phyloP scores from a whole-genome alignment of 2,329 filamentous ascomycete species.

The Talaromyces pinophilus region DNA sequence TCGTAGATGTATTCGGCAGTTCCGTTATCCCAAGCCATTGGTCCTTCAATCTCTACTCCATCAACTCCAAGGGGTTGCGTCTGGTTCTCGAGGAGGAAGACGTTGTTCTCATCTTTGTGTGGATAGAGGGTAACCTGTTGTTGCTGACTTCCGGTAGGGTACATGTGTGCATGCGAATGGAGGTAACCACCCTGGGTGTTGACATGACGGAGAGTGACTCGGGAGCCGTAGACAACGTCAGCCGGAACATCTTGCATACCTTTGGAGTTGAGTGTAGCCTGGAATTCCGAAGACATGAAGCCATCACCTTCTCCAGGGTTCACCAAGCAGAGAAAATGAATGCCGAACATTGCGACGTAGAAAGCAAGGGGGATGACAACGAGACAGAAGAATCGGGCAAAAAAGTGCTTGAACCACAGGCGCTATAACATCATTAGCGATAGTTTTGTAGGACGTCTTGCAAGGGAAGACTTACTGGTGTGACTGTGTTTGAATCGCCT shows the following conservation, averaged over 20 bases:
- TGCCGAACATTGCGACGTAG: constrained; percentile 95
- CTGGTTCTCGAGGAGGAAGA: constrained; percentile 93
- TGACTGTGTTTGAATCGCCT: constrained; percentile 83
- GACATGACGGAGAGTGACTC: constrained; percentile 82
- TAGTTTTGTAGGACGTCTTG: background rate
- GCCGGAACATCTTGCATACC: constrained; percentile 93
- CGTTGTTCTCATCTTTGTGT: constrained; percentile 98
- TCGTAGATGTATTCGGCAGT: constrained; percentile 72
- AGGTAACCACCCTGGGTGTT: constrained; percentile 98
- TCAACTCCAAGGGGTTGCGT: constrained; percentile 81
- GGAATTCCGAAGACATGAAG: constrained; percentile 99
- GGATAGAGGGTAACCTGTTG: constrained; percentile 98
- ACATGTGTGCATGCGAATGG: constrained; percentile 97
- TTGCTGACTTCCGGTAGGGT: constrained; percentile 94
- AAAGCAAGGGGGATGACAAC: constrained; percentile 86
- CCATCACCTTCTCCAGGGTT: constrained; percentile 98
- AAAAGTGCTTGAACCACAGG: constrained; percentile 89
- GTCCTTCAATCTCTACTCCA: constrained; percentile 73
- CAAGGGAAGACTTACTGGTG: constrained; percentile 57
- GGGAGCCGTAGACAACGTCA: constrained; percentile 86
- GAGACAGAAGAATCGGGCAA: constrained; percentile 85
- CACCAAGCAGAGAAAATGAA: constrained; percentile 88
- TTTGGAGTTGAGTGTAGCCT: constrained; percentile 95
- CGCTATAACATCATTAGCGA: constrained; percentile 52
- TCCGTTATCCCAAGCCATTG: constrained; percentile 77